Conservation (phyloP, 768 basidiomycete species). For the Lentinula aciculospora region DNA sequence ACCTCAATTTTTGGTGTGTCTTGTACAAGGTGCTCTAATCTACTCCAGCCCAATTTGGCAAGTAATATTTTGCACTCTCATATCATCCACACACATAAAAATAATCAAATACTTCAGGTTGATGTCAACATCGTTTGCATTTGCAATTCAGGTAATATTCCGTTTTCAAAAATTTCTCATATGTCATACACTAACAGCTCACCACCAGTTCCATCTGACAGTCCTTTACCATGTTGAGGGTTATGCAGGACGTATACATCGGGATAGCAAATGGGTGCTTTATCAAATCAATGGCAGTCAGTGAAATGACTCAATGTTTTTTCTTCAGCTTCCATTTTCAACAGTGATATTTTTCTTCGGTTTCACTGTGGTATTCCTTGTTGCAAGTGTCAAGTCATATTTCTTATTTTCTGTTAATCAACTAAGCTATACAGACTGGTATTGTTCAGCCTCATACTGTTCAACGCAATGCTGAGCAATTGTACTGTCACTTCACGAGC, state of each 20-base stretch:
- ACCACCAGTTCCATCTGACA: neutral
- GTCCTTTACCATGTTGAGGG: neutral
- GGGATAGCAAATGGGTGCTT: constrained; percentile 1
- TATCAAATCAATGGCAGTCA: neutral
- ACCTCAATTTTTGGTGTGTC: neutral
- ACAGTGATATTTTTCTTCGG: neutral
- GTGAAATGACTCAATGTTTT: neutral
- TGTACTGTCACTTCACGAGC: neutral
- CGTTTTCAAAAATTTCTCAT: no score
- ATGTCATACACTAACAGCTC: no score
- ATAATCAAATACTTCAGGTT: no score
- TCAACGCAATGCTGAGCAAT: neutral
- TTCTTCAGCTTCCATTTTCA: neutral
- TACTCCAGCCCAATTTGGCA: constrained; percentile 1
- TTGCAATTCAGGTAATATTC: neutral
- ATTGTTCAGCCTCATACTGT: neutral
- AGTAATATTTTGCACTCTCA: neutral
- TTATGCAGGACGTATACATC: neutral
- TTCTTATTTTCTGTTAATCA: no score
- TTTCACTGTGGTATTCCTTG: neutral
- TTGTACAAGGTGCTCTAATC: neutral
- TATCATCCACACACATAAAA: no score
- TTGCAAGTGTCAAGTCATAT: no score
- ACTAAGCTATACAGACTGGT: neutral
- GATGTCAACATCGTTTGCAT: neutral